Evolutionary conservation across 192 early-diverging fungal species (phyloP).

Genomic region (Gonapodya sp.): DNA sequence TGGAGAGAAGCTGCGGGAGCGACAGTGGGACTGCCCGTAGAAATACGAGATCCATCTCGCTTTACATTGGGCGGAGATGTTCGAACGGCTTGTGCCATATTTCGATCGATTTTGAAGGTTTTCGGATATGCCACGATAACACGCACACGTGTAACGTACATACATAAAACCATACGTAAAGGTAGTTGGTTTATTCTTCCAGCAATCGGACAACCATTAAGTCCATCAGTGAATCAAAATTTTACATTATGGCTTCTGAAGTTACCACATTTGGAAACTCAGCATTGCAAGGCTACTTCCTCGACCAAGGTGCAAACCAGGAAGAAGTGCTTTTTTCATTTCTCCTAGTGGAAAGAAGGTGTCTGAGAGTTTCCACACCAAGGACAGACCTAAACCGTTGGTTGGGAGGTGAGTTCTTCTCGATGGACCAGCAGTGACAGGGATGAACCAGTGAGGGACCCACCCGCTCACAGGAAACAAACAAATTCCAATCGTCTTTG

Average conservation of each 20-base stretch:
- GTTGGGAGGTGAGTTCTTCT: not conserved
- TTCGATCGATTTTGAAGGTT: not conserved
- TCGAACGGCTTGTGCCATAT: not conserved
- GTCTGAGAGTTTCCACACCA: constrained; percentile 42
- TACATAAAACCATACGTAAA: not conserved
- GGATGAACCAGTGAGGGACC: too few relatives aligned
- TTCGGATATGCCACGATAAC: too few relatives aligned
- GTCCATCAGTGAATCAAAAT: too few relatives aligned
- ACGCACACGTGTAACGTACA: too few relatives aligned
- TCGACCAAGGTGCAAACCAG: too few relatives aligned
- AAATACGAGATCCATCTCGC: not conserved
- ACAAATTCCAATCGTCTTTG: constrained; percentile 60
- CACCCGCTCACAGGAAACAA: constrained; percentile 43
- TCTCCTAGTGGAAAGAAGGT: constrained; percentile 19
- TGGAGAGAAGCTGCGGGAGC: not conserved
- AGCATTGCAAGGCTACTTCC: too few relatives aligned
- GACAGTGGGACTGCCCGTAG: not conserved
- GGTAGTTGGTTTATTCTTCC: too few relatives aligned
- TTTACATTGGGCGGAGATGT: not conserved
- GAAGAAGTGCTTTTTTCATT: not conserved
- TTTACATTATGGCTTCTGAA: too few relatives aligned
- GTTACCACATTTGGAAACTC: too few relatives aligned
- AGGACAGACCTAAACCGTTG: constrained; percentile 4
- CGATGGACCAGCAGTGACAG: not conserved
- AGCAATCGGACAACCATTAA: too few relatives aligned